Percentiles rank a stretch among this genome's conserved stretches.
Evolutionary conservation across 139 green algal species (phyloP).

Genomic region (Medakamo hakoo): DNA sequence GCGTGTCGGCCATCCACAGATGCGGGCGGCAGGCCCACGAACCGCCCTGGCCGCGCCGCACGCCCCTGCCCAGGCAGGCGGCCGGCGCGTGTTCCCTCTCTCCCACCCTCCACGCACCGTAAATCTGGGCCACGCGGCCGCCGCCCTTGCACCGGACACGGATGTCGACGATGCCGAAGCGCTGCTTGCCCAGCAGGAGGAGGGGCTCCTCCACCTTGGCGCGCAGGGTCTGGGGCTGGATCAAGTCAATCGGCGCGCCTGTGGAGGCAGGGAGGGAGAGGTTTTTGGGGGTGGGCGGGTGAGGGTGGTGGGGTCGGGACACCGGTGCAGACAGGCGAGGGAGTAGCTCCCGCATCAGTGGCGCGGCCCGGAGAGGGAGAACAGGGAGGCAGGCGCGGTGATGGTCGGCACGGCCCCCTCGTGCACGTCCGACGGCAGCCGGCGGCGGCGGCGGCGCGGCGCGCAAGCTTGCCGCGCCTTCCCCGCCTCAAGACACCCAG

Average conservation of each 20-base stretch:
- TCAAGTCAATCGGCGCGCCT: slow-evolving; percentile 84
- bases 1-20: too few relatives aligned
- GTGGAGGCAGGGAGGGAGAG: slow-evolving; percentile 1
- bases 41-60: neutral
- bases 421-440: neutral
- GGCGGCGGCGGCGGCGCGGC: neutral
- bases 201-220: slow-evolving; percentile 95
- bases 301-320: neutral
- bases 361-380: neutral
- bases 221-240: slow-evolving; percentile 84
- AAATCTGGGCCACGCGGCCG: slow-evolving; percentile 89
- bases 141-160: slow-evolving; percentile 89
- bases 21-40: too few relatives aligned
- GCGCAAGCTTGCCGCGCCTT: too few relatives aligned
- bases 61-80: neutral
- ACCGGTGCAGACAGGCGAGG: neutral
- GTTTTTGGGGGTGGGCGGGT: neutral
- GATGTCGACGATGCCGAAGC: slow-evolving; percentile 90
- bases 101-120: slow-evolving; percentile 37
- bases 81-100: too few relatives aligned
- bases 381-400: neutral
- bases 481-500: neutral
- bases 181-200: slow-evolving; percentile 80
- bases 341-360: too few relatives aligned
- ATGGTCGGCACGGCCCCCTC: neutral